Conservation (phyloP, 371 early-diverging fungal genomes). For the Quaeritorhiza haematococci region DNA sequence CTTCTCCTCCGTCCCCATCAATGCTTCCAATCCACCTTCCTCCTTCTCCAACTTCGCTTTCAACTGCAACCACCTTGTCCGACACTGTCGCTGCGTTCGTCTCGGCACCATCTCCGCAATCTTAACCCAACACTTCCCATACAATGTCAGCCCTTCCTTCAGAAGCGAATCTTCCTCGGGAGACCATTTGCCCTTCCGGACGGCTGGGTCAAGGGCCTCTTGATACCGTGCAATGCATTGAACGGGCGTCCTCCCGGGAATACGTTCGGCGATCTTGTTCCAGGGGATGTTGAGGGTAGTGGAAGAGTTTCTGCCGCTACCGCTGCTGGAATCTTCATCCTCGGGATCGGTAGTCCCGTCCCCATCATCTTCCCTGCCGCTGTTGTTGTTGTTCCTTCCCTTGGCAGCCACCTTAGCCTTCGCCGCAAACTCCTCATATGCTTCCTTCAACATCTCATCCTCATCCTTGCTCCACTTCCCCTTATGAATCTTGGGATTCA, state of each 20-base stretch:
- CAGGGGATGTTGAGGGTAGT: constrained; percentile 39
- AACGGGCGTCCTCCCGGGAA: constrained; percentile 60
- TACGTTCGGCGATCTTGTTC: constrained; percentile 50
- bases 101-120: constrained; percentile 63
- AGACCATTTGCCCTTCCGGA: constrained; percentile 65
- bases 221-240: constrained; percentile 75
- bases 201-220: constrained; percentile 66
- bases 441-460: constrained; percentile 46
- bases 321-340: not conserved
- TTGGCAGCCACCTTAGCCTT: not conserved
- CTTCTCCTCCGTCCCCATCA: too few relatives aligned
- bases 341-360: not conserved
- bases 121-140: constrained; percentile 67
- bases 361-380: constrained; percentile 1
- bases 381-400: not conserved
- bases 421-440: constrained; percentile 24
- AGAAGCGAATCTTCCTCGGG: constrained; percentile 57
- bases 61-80: constrained; percentile 55
- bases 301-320: constrained; percentile 6
- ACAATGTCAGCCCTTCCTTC: constrained; percentile 42
- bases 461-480: constrained; percentile 68
- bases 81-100: constrained; percentile 65
- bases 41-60: not conserved
- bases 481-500: constrained; percentile 57
- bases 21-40: too few relatives aligned